Conservation (phyloP, 2,329 filamentous ascomycete genomes). For the Penicillium hordei region DNA sequence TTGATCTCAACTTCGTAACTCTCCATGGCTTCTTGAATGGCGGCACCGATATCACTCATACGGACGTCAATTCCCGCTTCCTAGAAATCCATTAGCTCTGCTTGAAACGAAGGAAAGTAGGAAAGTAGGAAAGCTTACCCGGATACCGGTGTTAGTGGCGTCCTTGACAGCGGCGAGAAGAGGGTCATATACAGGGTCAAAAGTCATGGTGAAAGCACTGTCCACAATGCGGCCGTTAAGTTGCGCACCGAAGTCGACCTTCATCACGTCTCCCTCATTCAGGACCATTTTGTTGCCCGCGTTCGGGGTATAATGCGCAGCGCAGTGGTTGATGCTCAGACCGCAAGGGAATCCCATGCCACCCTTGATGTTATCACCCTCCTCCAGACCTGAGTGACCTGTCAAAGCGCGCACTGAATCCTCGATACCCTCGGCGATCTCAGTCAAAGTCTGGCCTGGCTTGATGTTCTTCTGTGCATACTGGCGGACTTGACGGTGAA, state of each 20-base stretch:
- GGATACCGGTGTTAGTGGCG: slow-evolving; percentile 73
- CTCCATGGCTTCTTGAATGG: slow-evolving; percentile 90
- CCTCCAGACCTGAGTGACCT: slow-evolving; percentile 72
- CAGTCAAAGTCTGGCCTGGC: slow-evolving; percentile 75
- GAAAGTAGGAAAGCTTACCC: slow-evolving; percentile 39
- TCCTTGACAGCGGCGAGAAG: slow-evolving; percentile 66
- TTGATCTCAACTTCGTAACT: slow-evolving; percentile 85
- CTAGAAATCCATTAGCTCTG: slow-evolving; percentile 36
- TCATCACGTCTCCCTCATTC: slow-evolving; percentile 68
- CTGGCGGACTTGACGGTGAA: slow-evolving; percentile 83
- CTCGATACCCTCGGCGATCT: slow-evolving; percentile 86
- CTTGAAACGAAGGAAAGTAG: neutral
- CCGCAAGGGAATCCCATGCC: slow-evolving; percentile 88
- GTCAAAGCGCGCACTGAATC: slow-evolving; percentile 74
- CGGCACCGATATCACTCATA: slow-evolving; percentile 78
- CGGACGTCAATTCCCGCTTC: slow-evolving; percentile 91
- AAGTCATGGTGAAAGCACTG: slow-evolving; percentile 68
- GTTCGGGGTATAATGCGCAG: slow-evolving; percentile 85
- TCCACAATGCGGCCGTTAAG: slow-evolving; percentile 71
- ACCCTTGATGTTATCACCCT: slow-evolving; percentile 74
- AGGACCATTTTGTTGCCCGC: slow-evolving; percentile 76
- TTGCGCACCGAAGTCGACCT: slow-evolving; percentile 71
- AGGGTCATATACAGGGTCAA: slow-evolving; percentile 68
- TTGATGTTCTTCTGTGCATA: slow-evolving; percentile 79
- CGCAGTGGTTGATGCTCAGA: slow-evolving; percentile 79